Evolutionary conservation across 1,139 yeast genomes (phyloP).

Genomic region (Scheffersomyces segobiensis): DNA sequence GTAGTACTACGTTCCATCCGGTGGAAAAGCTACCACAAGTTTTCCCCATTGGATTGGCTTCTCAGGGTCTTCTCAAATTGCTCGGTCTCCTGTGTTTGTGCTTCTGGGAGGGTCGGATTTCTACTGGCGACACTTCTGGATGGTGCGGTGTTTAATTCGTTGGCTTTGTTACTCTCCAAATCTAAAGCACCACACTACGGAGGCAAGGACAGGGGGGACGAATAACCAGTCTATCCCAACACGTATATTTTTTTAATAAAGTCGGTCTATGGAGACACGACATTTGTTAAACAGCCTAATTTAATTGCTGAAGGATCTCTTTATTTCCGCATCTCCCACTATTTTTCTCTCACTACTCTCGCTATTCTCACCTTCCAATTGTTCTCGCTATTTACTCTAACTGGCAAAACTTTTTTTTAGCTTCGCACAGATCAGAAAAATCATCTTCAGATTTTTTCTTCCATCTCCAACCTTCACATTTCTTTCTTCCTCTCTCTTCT

Average conservation of each 20-base stretch:
- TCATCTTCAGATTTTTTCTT: neutral
- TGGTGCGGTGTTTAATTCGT: neutral
- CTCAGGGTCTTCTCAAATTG: neutral
- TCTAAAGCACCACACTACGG: neutral
- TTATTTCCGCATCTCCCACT: neutral
- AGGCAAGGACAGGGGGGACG: neutral
- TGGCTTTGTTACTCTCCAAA: neutral
- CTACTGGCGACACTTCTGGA: neutral
- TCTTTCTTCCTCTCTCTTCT: neutral
- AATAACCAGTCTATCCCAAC: neutral
- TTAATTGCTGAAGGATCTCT: neutral
- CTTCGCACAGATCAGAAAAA: neutral
- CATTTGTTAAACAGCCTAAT: too few relatives aligned
- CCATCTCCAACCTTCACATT: neutral
- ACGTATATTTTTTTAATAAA: too few relatives aligned
- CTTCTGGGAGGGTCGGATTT: neutral
- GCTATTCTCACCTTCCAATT: neutral
- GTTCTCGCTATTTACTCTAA: neutral
- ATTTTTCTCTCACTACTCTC: neutral
- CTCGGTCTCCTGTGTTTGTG: neutral
- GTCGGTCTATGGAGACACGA: neutral
- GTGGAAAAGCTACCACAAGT: neutral
- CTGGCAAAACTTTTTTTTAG: neutral
- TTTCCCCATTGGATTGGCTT: neutral
- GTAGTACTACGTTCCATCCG: too few relatives aligned